A percentile compares a stretch with the other conserved stretches of the same genome.
These are phyloP conservation scores for Cyphellophora europaea DNA, from an alignment of 2,329 filamentous ascomycete species.

Conservation along the genomic window DNA sequence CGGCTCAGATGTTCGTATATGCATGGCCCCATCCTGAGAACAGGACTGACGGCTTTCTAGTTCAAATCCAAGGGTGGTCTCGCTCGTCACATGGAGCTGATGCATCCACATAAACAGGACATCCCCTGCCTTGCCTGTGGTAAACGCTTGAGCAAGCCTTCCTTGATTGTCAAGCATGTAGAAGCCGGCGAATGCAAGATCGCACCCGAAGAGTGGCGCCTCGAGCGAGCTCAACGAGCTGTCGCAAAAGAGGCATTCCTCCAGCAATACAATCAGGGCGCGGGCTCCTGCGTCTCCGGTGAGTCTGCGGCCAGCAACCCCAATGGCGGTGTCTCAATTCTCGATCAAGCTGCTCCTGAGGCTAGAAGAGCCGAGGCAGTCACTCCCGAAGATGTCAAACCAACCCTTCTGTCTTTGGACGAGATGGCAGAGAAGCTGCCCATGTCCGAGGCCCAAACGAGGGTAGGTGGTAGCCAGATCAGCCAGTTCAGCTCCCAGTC, in stretches of 20 bases:
- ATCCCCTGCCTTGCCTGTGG: constrained; percentile 41
- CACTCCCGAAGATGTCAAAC: not conserved
- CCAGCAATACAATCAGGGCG: constrained; percentile 1
- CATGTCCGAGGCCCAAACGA: too few relatives aligned
- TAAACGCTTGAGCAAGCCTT: constrained; percentile 37
- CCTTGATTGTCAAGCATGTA: constrained; percentile 43
- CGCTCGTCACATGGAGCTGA: constrained; percentile 42
- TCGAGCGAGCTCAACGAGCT: constrained; percentile 41
- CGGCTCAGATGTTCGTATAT: constrained; percentile 32
- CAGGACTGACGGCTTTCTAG: constrained; percentile 5
- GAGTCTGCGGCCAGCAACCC: not conserved
- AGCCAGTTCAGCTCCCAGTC: not conserved
- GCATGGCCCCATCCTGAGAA: not conserved
- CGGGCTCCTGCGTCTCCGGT: not conserved
- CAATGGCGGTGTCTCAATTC: constrained; percentile 2
- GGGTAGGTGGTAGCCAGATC: not conserved
- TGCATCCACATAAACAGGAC: constrained; percentile 42
- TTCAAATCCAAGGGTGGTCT: constrained; percentile 45
- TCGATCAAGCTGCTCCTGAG: not conserved
- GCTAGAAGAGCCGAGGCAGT: too few relatives aligned
- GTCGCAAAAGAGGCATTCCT: constrained; percentile 28
- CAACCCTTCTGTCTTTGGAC: not conserved
- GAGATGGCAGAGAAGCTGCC: not conserved
- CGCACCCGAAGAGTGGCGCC: constrained; percentile 35
- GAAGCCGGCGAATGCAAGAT: constrained; percentile 41